phyloP scores from a whole-genome alignment of 768 basidiomycete genomes.

The Fistulinella prunicolor region DNA sequence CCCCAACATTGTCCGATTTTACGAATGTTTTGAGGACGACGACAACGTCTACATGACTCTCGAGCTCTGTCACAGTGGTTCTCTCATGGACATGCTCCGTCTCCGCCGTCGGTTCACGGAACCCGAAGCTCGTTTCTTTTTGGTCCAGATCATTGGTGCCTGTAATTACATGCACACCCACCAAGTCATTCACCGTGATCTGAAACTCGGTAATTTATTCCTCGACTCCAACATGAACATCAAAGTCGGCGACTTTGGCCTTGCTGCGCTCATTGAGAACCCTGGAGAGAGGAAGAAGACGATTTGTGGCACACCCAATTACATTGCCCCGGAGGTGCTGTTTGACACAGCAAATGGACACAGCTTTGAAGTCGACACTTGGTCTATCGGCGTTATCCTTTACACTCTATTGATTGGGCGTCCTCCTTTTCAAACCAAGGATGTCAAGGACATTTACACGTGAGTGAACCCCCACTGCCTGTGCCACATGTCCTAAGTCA shows the following conservation, averaged over 20 bases:
- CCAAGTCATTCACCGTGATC: slow-evolving; percentile 95
- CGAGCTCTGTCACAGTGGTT: slow-evolving; percentile 87
- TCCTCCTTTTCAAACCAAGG: slow-evolving; percentile 99
- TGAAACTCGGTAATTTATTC: slow-evolving; percentile 95
- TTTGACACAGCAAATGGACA: slow-evolving; percentile 96
- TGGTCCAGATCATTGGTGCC: slow-evolving; percentile 93
- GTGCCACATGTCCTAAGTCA: slow-evolving; percentile 1
- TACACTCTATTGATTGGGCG: slow-evolving; percentile 92
- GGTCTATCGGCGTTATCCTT: slow-evolving; percentile 96
- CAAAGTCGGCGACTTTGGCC: slow-evolving; percentile 95
- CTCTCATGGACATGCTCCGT: slow-evolving; percentile 88
- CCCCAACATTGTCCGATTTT: slow-evolving; percentile 89
- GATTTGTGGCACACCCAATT: slow-evolving; percentile 97
- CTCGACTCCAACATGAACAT: slow-evolving; percentile 90
- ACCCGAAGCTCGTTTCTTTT: slow-evolving; percentile 88
- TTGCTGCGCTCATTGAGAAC: slow-evolving; percentile 94
- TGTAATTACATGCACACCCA: slow-evolving; percentile 97
- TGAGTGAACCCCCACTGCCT: slow-evolving; percentile 35
- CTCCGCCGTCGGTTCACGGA: slow-evolving; percentile 86
- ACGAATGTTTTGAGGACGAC: slow-evolving; percentile 93
- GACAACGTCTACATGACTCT: slow-evolving; percentile 98
- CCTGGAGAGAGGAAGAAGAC: slow-evolving; percentile 98
- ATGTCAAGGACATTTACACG: slow-evolving; percentile 96
- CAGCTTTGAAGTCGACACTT: slow-evolving; percentile 97
- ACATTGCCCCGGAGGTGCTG: slow-evolving; percentile 96